These are phyloP conservation scores for Noccaea caerulescens DNA, from an alignment of 345 rosid genomes.

Conservation along the genomic window DNA sequence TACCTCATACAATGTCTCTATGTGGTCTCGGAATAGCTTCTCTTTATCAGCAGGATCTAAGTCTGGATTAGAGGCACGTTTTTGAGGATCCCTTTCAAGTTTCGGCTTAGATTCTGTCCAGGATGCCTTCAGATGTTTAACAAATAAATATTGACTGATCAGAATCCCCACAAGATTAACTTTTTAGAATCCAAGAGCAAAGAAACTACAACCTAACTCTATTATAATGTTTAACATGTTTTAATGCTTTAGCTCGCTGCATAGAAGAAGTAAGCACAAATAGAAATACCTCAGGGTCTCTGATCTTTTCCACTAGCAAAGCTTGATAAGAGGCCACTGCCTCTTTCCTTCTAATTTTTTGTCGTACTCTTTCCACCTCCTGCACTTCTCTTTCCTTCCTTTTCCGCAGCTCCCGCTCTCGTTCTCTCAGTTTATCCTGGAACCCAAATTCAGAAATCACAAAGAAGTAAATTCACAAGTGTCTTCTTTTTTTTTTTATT, in stretches of 20 bases:
- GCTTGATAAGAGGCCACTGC: constrained; percentile 91
- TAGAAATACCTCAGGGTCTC: constrained; percentile 80
- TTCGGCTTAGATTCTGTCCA: constrained; percentile 92
- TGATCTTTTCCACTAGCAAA: constrained; percentile 89
- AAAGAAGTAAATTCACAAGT: neutral
- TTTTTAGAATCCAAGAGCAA: neutral
- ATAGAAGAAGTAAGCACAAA: constrained; percentile 14
- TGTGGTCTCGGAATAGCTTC: constrained; percentile 91
- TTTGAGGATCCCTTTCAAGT: constrained; percentile 96
- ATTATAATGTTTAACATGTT: constrained; percentile 3
- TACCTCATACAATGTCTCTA: constrained; percentile 87
- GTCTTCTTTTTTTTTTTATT: constrained; percentile 12
- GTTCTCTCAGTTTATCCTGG: constrained; percentile 87
- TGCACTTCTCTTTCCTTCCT: constrained; percentile 94
- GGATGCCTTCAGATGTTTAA: constrained; percentile 63
- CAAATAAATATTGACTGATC: constrained; percentile 23
- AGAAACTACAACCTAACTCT: constrained; percentile 22
- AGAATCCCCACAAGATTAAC: constrained; percentile 4
- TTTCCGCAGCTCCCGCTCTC: constrained; percentile 87
- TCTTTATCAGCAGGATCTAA: constrained; percentile 80
- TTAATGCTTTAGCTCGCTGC: constrained; percentile 4
- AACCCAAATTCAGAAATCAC: constrained; percentile 27
- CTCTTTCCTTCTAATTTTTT: constrained; percentile 86
- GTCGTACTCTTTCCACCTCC: constrained; percentile 91
- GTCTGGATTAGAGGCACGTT: constrained; percentile 79